Percentiles rank a stretch among this genome's conserved stretches.
Evolutionary conservation across 768 basidiomycete genomes (phyloP).

Genomic region (Tulasnella sp.): DNA sequence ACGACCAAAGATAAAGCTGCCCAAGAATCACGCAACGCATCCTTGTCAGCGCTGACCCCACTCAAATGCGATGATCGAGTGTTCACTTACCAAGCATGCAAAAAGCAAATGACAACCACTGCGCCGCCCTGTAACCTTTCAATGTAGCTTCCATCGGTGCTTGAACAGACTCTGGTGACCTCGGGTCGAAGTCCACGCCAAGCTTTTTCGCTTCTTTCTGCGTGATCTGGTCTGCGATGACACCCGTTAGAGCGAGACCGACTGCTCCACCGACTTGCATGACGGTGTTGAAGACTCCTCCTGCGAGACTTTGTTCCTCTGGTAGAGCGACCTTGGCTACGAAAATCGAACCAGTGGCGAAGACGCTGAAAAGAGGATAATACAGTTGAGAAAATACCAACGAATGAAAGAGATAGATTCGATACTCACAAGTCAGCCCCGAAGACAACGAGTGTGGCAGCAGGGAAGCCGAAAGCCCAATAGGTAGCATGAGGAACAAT

Average conservation of each 20-base stretch:
- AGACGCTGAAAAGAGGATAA: constrained; percentile 34
- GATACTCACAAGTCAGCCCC: constrained; percentile 58
- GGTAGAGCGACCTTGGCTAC: constrained; percentile 58
- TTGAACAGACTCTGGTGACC: constrained; percentile 26
- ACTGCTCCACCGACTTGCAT: constrained; percentile 53
- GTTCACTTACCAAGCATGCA: constrained; percentile 46
- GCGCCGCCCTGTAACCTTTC: constrained; percentile 51
- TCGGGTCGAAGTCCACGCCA: constrained; percentile 31
- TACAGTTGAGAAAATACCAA: neutral
- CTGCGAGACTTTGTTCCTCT: constrained; percentile 68
- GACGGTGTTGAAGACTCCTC: constrained; percentile 72
- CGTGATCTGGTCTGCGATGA: constrained; percentile 56
- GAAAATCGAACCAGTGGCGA: constrained; percentile 63
- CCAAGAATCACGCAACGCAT: neutral
- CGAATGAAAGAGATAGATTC: neutral
- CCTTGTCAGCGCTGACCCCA: neutral
- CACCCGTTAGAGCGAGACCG: constrained; percentile 63
- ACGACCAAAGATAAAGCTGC: neutral
- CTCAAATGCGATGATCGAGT: neutral
- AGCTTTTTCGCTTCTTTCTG: constrained; percentile 29
- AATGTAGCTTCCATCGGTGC: constrained; percentile 37
- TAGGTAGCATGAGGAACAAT: constrained; percentile 51
- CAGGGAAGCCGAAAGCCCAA: constrained; percentile 72
- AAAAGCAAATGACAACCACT: constrained; percentile 60
- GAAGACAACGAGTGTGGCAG: constrained; percentile 54